These are phyloP conservation scores for Cetradonia linearis DNA, from an alignment of 495 filamentous ascomycete species.

Conservation along the genomic window DNA sequence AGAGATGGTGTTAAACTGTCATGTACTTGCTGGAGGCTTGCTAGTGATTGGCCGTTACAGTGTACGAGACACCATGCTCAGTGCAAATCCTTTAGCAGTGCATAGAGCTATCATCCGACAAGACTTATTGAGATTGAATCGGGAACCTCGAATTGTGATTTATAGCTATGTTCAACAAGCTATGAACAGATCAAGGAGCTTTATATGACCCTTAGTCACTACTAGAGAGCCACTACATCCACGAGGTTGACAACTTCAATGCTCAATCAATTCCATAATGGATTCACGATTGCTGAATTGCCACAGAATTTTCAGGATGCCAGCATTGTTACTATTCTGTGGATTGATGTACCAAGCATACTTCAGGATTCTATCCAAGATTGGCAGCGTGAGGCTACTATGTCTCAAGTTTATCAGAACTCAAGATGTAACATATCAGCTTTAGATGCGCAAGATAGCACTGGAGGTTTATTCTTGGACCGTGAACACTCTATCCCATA, in stretches of 20 bases:
- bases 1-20: neutral
- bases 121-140: neutral
- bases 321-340: constrained; percentile 20
- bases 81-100: neutral
- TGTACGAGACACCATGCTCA: neutral
- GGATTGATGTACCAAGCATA: constrained; percentile 28
- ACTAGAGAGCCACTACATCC: neutral
- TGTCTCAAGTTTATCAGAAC: constrained; percentile 23
- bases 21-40: neutral
- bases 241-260: neutral
- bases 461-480: neutral
- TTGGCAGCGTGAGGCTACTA: constrained; percentile 23
- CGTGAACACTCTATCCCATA: neutral
- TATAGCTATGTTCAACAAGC: neutral
- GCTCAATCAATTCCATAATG: neutral
- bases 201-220: neutral
- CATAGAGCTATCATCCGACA: neutral
- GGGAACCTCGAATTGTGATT: neutral
- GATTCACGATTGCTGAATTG: neutral
- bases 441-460: neutral
- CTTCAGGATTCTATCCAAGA: constrained; percentile 24
- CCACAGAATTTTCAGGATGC: constrained; percentile 22
- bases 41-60: neutral
- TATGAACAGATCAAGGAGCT: neutral
- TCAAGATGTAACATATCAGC: constrained; percentile 20